Conservation (phyloP, 495 filamentous ascomycete species). For the Gamarada debralockiae region DNA sequence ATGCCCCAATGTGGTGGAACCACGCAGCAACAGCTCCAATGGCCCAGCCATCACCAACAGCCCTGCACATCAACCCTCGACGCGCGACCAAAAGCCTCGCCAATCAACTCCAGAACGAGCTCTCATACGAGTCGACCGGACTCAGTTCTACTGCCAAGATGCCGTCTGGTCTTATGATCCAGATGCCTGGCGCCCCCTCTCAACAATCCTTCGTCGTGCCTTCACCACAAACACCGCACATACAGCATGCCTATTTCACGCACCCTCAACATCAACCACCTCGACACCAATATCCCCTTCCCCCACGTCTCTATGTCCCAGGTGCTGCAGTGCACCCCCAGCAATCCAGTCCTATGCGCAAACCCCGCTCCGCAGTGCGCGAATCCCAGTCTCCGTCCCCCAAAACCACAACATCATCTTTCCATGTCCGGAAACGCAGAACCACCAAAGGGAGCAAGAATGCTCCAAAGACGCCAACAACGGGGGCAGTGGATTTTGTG, state of each 20-base stretch:
- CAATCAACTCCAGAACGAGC: slow-evolving; percentile 20
- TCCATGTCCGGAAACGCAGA: slow-evolving; percentile 17
- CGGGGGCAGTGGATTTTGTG: slow-evolving; percentile 64
- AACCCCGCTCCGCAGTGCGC: neutral
- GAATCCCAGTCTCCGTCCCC: neutral
- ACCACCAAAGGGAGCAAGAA: slow-evolving; percentile 2
- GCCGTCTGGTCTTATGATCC: slow-evolving; percentile 23
- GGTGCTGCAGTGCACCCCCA: neutral
- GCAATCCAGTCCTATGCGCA: neutral
- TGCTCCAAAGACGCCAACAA: neutral
- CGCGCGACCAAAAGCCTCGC: slow-evolving; percentile 17
- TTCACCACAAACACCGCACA: slow-evolving; percentile 2
- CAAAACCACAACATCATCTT: neutral
- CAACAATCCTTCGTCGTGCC: slow-evolving; percentile 12
- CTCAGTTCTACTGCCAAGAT: slow-evolving; percentile 7
- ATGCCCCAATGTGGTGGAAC: slow-evolving; percentile 23
- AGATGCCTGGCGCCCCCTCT: slow-evolving; percentile 12
- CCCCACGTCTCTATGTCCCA: neutral
- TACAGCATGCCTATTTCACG: slow-evolving; percentile 9
- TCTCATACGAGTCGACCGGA: slow-evolving; percentile 13
- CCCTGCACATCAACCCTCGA: slow-evolving; percentile 16
- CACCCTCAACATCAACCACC: neutral
- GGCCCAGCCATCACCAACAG: slow-evolving; percentile 21
- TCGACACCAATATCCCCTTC: neutral
- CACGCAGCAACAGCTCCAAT: slow-evolving; percentile 13